These are phyloP conservation scores for Eucalyptus polyanthemos DNA, from an alignment of 345 rosid species.

Conservation along the genomic window DNA sequence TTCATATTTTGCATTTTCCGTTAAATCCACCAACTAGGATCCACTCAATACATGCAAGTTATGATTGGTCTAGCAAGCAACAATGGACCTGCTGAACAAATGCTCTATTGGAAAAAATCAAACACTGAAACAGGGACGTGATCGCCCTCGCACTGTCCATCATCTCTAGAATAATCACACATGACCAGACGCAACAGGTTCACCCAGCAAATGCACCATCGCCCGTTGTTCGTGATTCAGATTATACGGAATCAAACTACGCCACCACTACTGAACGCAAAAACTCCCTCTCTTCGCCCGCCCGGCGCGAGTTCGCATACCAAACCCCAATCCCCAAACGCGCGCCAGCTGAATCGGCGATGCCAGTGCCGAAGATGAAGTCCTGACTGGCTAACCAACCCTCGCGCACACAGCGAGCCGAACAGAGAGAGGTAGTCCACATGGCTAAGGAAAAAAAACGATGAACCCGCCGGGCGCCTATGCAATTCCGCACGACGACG, in stretches of 20 bases:
- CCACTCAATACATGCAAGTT: not conserved
- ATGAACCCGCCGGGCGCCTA: not conserved
- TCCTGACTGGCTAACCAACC: not conserved
- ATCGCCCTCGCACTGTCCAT: accelerated
- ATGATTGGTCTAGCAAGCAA: not conserved
- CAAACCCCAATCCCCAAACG: not conserved
- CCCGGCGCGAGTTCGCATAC: not conserved
- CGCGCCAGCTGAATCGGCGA: not conserved
- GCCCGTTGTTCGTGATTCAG: not conserved
- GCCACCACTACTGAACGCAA: not conserved
- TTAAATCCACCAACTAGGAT: not conserved
- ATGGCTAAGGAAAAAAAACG: not conserved
- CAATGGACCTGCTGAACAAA: not conserved
- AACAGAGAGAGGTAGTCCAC: not conserved
- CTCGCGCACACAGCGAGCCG: not conserved
- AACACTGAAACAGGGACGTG: not conserved
- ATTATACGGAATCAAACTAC: not conserved
- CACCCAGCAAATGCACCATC: not conserved
- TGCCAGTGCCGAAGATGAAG: not conserved
- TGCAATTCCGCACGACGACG: not conserved
- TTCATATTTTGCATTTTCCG: not conserved
- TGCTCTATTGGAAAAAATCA: not conserved
- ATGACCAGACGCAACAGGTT: not conserved
- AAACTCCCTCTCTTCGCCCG: not conserved
- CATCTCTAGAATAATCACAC: not conserved